A percentile compares a stretch with the other conserved stretches of the same genome.
These are phyloP conservation scores for Hyaloraphidium curvatum DNA, from an alignment of 192 early-diverging fungal genomes.

Conservation along the genomic window DNA sequence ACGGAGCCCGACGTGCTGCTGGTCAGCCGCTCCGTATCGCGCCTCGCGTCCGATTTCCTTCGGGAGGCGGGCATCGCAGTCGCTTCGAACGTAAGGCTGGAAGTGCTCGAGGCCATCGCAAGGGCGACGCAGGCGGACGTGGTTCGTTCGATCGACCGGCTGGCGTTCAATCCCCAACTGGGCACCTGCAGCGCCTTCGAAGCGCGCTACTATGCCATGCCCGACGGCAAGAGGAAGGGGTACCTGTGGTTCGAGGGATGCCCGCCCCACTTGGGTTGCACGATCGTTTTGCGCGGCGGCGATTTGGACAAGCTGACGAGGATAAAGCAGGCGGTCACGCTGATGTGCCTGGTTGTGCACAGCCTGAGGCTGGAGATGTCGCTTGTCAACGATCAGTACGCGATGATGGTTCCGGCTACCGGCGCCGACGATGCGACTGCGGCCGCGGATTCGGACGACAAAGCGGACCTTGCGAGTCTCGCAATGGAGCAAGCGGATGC, in stretches of 20 bases:
- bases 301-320: conserved; percentile 34
- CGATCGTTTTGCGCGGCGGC: conserved; percentile 77
- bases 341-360: conserved; percentile 73
- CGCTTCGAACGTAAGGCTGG: conserved; percentile 64
- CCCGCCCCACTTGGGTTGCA: conserved; percentile 55
- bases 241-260: conserved; percentile 83
- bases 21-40: conserved; percentile 59
- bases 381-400: conserved; percentile 59
- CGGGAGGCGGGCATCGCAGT: conserved; percentile 62
- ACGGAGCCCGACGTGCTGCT: conserved; percentile 62
- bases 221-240: conserved; percentile 52
- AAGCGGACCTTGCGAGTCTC: too few species aligned
- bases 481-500: too few species aligned
- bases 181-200: conserved; percentile 60
- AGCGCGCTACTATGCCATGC: conserved; percentile 57
- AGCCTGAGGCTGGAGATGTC: conserved; percentile 73
- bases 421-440: conserved; percentile 6
- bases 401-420: conserved; percentile 27
- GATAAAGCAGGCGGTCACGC: conserved; percentile 62
- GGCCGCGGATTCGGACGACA: conserved; percentile 8
- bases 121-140: conserved; percentile 69
- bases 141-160: conserved; percentile 63
- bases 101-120: conserved; percentile 67
- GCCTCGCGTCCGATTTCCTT: conserved; percentile 67
- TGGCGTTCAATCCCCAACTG: conserved; percentile 45